Conservation (phyloP, 495 filamentous ascomycete genomes). For the Penicillium paxilli region DNA sequence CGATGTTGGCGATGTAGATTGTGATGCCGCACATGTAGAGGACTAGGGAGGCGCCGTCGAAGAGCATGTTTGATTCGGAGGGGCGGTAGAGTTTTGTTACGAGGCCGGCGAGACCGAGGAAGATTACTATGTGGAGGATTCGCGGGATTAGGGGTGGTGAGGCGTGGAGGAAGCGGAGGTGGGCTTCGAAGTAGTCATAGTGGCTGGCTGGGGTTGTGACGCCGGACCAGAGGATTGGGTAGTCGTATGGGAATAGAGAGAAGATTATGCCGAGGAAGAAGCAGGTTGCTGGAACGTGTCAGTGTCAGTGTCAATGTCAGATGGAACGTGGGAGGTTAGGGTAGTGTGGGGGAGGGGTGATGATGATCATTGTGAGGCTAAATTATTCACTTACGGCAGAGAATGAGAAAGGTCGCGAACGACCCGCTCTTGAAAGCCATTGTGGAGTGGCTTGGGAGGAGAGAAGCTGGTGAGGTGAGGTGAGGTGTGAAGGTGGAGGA, state of each 20-base stretch:
- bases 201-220: constrained; percentile 60
- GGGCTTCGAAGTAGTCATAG: constrained; percentile 78
- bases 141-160: constrained; percentile 89
- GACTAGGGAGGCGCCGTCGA: constrained; percentile 88
- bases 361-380: background rate
- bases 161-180: constrained; percentile 81
- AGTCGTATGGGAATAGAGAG: constrained; percentile 96
- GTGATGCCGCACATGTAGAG: constrained; percentile 90
- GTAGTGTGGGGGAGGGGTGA: constrained; percentile 1
- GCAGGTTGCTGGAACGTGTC: constrained; percentile 63
- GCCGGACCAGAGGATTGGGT: constrained; percentile 89
- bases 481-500: constrained; percentile 16
- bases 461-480: constrained; percentile 17
- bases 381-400: constrained; percentile 73
- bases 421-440: constrained; percentile 48
- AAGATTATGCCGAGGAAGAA: constrained; percentile 99
- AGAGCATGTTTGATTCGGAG: constrained; percentile 89
- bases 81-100: constrained; percentile 91
- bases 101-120: constrained; percentile 84
- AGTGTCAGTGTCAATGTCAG: constrained; percentile 5
- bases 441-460: constrained; percentile 9
- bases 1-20: constrained; percentile 91
- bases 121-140: constrained; percentile 90
- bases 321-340: constrained; percentile 3
- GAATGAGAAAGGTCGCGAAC: constrained; percentile 94